Evolutionary conservation across 495 filamentous ascomycete species (phyloP).

Genomic region (Tuber umbilicatum): DNA sequence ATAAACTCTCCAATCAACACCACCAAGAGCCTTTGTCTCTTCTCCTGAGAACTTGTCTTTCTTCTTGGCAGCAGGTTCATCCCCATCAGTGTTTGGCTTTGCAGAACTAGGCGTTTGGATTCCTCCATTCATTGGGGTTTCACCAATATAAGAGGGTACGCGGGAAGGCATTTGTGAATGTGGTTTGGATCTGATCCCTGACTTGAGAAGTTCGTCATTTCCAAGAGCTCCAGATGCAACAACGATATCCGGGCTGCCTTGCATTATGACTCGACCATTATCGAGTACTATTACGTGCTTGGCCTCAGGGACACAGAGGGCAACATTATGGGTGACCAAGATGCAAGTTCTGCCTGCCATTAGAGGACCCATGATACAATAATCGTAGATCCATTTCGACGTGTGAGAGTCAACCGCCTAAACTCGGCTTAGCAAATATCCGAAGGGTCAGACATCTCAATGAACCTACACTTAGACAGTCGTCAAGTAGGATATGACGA

Average conservation of each 20-base stretch:
- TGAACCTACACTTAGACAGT: conserved; percentile 64
- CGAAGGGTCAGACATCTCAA: neutral
- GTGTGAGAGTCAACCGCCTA: conserved; percentile 94
- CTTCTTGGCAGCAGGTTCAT: conserved; percentile 44
- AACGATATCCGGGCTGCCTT: conserved; percentile 70
- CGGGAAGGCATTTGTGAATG: conserved; percentile 66
- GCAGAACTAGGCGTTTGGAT: conserved; percentile 34
- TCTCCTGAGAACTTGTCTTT: conserved; percentile 49
- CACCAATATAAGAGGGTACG: conserved; percentile 61
- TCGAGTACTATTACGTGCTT: conserved; percentile 76
- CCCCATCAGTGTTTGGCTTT: conserved; percentile 19
- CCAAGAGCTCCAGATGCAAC: conserved; percentile 77
- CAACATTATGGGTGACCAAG: conserved; percentile 91
- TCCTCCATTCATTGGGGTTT: conserved; percentile 46
- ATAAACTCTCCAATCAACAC: conserved; percentile 80
- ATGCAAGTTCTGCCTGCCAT: conserved; percentile 89
- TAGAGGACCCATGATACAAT: conserved; percentile 81
- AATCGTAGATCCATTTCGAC: conserved; percentile 94
- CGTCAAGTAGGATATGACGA: conserved; percentile 82
- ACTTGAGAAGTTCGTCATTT: conserved; percentile 54
- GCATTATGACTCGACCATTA: conserved; percentile 71
- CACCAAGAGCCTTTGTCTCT: conserved; percentile 73
- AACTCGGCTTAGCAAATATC: neutral
- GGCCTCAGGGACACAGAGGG: conserved; percentile 70
- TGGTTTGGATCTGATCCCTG: conserved; percentile 33